These are phyloP conservation scores for Hippophae tibetana DNA, from an alignment of 306 rosid species.

Conservation along the genomic window DNA sequence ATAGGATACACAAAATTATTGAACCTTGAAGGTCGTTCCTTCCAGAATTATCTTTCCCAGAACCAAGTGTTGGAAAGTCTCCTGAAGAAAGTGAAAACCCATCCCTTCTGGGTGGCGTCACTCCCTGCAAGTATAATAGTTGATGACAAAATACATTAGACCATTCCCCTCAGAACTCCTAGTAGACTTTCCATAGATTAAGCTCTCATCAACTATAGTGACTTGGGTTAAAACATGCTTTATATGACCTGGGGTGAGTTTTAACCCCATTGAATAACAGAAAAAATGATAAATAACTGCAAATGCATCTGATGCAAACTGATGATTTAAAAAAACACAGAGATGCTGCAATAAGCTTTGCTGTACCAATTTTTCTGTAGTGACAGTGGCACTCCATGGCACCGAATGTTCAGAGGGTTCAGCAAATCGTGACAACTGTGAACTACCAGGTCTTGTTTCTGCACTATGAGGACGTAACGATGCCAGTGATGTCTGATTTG, in stretches of 20 bases:
- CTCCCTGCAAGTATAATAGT: slow-evolving; percentile 38
- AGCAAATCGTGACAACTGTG: slow-evolving; percentile 92
- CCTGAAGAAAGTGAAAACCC: slow-evolving; percentile 80
- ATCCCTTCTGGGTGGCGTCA: slow-evolving; percentile 42
- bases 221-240: slow-evolving; percentile 2
- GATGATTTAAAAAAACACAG: not conserved
- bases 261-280: not conserved
- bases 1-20: slow-evolving; percentile 9
- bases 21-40: slow-evolving; percentile 60
- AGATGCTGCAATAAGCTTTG: slow-evolving; percentile 10
- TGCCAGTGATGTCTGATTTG: slow-evolving; percentile 56
- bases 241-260: not conserved
- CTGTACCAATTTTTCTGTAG: slow-evolving; percentile 74
- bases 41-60: slow-evolving; percentile 60
- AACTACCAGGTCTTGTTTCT: slow-evolving; percentile 92
- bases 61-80: slow-evolving; percentile 95
- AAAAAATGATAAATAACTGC: not conserved
- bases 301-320: slow-evolving; percentile 1
- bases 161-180: slow-evolving; percentile 5
- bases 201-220: not conserved
- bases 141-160: slow-evolving; percentile 8
- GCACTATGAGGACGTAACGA: slow-evolving; percentile 95
- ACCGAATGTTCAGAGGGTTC: slow-evolving; percentile 64
- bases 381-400: slow-evolving; percentile 67
- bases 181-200: no score